Evolutionary conservation across 106 monocot species (phyloP).

Genomic region (Iris macrosiphon): DNA sequence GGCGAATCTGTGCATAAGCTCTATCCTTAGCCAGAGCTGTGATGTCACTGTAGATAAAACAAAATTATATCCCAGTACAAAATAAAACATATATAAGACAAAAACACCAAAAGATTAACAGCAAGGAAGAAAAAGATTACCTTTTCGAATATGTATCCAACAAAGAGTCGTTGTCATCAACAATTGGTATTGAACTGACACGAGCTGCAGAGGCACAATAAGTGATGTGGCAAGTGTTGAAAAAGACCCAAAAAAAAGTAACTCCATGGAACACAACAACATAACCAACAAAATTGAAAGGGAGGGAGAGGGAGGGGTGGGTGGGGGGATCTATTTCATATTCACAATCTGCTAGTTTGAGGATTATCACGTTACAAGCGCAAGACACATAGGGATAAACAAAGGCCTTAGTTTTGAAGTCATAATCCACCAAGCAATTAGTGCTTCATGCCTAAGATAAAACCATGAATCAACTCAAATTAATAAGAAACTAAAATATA

Average conservation of each 20-base stretch:
- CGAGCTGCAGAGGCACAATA: constrained; percentile 54
- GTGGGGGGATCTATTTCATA: too few relatives aligned
- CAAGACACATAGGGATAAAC: too few relatives aligned
- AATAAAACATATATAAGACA: not conserved
- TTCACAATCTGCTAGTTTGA: too few relatives aligned
- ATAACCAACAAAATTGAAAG: too few relatives aligned
- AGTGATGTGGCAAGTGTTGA: constrained; percentile 4
- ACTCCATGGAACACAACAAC: not conserved
- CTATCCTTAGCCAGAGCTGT: constrained; percentile 82
- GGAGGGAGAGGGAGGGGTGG: too few relatives aligned
- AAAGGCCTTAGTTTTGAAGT: too few relatives aligned
- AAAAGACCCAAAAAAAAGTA: not conserved
- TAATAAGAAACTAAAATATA: too few relatives aligned
- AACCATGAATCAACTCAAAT: too few relatives aligned
- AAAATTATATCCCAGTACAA: not conserved
- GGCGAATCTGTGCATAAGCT: constrained; percentile 48
- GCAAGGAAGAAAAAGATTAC: constrained; percentile 17
- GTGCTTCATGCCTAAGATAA: too few relatives aligned
- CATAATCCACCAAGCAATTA: too few relatives aligned
- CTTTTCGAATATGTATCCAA: constrained; percentile 82
- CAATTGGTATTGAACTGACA: constrained; percentile 87
- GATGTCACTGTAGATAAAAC: constrained; percentile 60
- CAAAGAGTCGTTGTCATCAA: constrained; percentile 76
- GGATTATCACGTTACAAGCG: too few relatives aligned
- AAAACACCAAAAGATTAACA: too few relatives aligned